Evolutionary conservation across 2,329 filamentous ascomycete genomes (phyloP), one percentile per base, ranked within the genome.

Genomic region (Aspergillus unguis): DNA sequence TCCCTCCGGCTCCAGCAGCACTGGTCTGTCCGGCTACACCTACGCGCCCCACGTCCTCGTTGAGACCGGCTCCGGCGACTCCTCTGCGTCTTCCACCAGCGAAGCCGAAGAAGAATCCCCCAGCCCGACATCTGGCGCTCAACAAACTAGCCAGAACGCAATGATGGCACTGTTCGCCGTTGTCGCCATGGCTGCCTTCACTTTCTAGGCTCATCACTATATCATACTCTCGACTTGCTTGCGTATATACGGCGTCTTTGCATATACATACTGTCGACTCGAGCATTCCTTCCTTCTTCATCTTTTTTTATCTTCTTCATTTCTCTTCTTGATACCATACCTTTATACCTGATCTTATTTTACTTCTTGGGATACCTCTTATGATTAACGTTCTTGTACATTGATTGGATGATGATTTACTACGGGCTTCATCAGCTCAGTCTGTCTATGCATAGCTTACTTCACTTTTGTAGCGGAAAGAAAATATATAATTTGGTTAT

Each of bases 101-200:
- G 53, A 52, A 9, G 17, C 43, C 2, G 45, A 48, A 35, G 54
- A 52, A 36, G 57, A 52, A 52, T 57, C 62, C 26, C 49, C 59
- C 45, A 60, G 56, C 49, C 48, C 58, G 41, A 57, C 62, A 9
- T 52, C 58, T 49, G 65, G 65, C 8, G 56, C 60, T 42, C 38
- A 60, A 38, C 50, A 65, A 47, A 49, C 33, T 36, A 41, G 42
- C 36, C 48, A 54, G n/a, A 54, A 50, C 31, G 52, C 52, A 7
- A 41, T 58, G 28, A 54, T 67, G 43, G 63, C 63, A 28, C 56
- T 63, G 6, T 36, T 65, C n/a, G 60, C 58, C 5, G 64, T 59
- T 28, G 44, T 68, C 45, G 54, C 53, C n/a, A 53, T 63, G 54
- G 57, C 63, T 33, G 38, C 31, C 25, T 31, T 50, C n/a, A 36